Percentiles rank a stretch among this genome's conserved stretches.
These are phyloP conservation scores for Alternaria arborescens DNA, from an alignment of 2,329 filamentous ascomycete genomes.

Conservation along the genomic window DNA sequence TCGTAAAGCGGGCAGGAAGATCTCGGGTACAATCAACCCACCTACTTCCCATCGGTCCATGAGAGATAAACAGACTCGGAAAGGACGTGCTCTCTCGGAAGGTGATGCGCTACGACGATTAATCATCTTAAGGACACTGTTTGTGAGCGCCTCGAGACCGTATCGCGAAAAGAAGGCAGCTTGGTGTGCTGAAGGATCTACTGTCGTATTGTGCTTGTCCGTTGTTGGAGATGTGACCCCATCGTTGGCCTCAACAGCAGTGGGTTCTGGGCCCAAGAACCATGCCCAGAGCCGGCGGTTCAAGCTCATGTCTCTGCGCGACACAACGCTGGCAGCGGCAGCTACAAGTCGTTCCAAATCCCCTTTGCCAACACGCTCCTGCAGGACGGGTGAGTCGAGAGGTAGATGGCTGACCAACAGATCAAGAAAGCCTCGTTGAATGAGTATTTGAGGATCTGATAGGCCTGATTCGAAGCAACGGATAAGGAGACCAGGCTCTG, in stretches of 20 bases:
- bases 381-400: slow-evolving; percentile 81
- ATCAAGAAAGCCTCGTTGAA: slow-evolving; percentile 94
- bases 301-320: slow-evolving; percentile 92
- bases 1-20: slow-evolving; percentile 86
- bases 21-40: slow-evolving; percentile 82
- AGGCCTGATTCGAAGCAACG: slow-evolving; percentile 93
- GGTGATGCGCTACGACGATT: slow-evolving; percentile 63
- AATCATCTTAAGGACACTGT: slow-evolving; percentile 80
- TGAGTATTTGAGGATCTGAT: slow-evolving; percentile 84
- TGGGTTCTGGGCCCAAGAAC: slow-evolving; percentile 83
- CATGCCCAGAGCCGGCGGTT: slow-evolving; percentile 96
- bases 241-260: slow-evolving; percentile 49
- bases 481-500: slow-evolving; percentile 88
- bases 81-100: slow-evolving; percentile 79
- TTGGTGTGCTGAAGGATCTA: slow-evolving; percentile 57
- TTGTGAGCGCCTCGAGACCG: slow-evolving; percentile 77
- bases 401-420: slow-evolving; percentile 90
- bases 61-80: slow-evolving; percentile 89
- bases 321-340: slow-evolving; percentile 86
- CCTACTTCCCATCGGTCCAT: slow-evolving; percentile 99
- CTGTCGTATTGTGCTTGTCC: slow-evolving; percentile 61
- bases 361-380: slow-evolving; percentile 72
- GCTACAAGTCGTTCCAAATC: slow-evolving; percentile 85
- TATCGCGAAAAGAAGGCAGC: slow-evolving; percentile 79
- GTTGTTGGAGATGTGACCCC: slow-evolving; percentile 48